Conservation (phyloP, 805 yeast genomes). For the Yueomyces sp. region DNA sequence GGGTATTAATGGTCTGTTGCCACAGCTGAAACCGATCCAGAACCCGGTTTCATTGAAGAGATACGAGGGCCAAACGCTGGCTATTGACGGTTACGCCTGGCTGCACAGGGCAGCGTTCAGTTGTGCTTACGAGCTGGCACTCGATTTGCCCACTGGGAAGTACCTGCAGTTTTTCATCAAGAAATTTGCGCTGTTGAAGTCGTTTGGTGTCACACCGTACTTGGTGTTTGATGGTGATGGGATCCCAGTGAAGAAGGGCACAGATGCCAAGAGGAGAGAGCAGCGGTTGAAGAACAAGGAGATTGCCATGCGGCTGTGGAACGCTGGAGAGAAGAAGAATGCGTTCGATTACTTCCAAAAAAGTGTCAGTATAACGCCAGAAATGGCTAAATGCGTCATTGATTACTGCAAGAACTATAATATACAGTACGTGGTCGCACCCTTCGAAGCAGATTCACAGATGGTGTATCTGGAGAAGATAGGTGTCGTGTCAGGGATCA, state of each 20-base stretch:
- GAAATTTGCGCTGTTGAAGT: conserved; percentile 48
- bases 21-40: conserved; percentile 65
- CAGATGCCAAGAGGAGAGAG: conserved; percentile 51
- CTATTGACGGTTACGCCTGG: conserved; percentile 97
- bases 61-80: conserved; percentile 64
- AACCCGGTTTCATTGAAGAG: conserved; percentile 40
- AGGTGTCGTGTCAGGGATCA: conserved; percentile 69
- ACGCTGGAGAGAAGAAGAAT: conserved; percentile 38
- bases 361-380: conserved; percentile 77
- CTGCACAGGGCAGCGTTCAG: conserved; percentile 73
- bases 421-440: conserved; percentile 79
- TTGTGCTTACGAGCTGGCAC: conserved; percentile 74
- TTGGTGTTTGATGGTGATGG: conserved; percentile 90
- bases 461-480: conserved; percentile 74
- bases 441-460: conserved; percentile 97
- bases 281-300: conserved; percentile 44
- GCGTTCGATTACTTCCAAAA: conserved; percentile 64
- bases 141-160: conserved; percentile 54
- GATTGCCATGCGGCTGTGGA: conserved; percentile 39
- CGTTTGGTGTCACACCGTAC: conserved; percentile 64
- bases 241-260: conserved; percentile 62
- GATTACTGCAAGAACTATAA: conserved; percentile 45
- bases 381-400: conserved; percentile 80
- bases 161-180: conserved; percentile 59
- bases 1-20: conserved; percentile 80